phyloP scores from a whole-genome alignment of 2,329 filamentous ascomycete genomes.

The Amesomyces nigricolor region DNA sequence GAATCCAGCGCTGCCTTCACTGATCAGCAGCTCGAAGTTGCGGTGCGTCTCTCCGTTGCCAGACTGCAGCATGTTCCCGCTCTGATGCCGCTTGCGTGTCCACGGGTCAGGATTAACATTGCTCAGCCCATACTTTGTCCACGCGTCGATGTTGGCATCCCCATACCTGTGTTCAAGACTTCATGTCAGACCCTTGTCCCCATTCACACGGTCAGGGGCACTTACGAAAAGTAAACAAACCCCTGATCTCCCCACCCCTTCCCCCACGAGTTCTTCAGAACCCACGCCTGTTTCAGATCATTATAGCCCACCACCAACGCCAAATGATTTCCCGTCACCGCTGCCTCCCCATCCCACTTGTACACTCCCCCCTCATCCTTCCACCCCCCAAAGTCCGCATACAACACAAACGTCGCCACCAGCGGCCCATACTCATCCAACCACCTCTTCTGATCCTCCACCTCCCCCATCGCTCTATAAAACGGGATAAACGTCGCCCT shows the following conservation, averaged over 20 bases:
- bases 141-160: constrained; percentile 20
- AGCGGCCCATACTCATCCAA: constrained; percentile 22
- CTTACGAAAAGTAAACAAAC: constrained; percentile 23
- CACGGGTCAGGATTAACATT: constrained; percentile 24
- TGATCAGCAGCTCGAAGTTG: constrained; percentile 20
- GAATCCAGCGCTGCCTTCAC: background rate
- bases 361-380: constrained; percentile 7
- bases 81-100: constrained; percentile 20
- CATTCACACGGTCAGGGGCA: background rate
- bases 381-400: constrained; percentile 14
- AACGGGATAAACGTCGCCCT: constrained; percentile 18
- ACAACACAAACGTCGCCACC: constrained; percentile 20
- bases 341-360: constrained; percentile 10
- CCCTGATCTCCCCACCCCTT: constrained; percentile 17
- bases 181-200: background rate
- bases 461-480: constrained; percentile 13
- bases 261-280: constrained; percentile 25
- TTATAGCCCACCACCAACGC: constrained; percentile 22
- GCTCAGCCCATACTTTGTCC: constrained; percentile 22
- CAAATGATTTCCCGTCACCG: constrained; percentile 19
- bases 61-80: constrained; percentile 21
- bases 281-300: constrained; percentile 20
- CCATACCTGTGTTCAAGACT: constrained; percentile 12
- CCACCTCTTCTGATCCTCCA: constrained; percentile 25
- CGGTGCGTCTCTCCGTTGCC: constrained; percentile 21